Evolutionary conservation across 1,139 yeast species (phyloP).

Genomic region (Candida freyschussii): DNA sequence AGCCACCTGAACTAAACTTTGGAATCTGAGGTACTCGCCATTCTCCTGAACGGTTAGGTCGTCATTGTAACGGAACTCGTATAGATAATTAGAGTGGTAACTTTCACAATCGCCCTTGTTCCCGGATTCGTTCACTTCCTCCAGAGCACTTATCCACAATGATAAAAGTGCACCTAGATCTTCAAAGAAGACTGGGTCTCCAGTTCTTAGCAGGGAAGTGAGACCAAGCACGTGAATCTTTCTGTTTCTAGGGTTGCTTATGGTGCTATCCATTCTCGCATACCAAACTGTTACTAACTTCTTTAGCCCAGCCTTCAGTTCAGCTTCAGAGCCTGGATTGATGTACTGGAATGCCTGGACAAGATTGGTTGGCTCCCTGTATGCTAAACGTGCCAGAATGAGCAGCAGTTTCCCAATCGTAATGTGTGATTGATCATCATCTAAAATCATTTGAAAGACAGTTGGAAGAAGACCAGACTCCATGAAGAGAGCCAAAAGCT

Average conservation of each 20-base stretch:
- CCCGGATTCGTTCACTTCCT: slow-evolving; percentile 61
- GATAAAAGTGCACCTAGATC: slow-evolving; percentile 42
- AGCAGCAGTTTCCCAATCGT: slow-evolving; percentile 47
- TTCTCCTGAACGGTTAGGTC: slow-evolving; percentile 44
- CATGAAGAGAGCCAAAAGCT: slow-evolving; percentile 35
- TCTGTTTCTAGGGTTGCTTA: slow-evolving; percentile 65
- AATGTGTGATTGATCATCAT: slow-evolving; percentile 45
- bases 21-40: slow-evolving; percentile 56
- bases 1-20: slow-evolving; percentile 36
- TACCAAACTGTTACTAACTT: slow-evolving; percentile 35
- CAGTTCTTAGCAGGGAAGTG: slow-evolving; percentile 39
- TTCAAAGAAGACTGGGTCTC: slow-evolving; percentile 26
- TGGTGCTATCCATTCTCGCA: slow-evolving; percentile 35
- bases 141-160: slow-evolving; percentile 56
- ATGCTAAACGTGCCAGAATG: slow-evolving; percentile 51
- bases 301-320: slow-evolving; percentile 22
- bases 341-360: slow-evolving; percentile 31
- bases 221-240: slow-evolving; percentile 61
- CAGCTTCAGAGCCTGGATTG: slow-evolving; percentile 7
- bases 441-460: slow-evolving; percentile 42
- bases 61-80: slow-evolving; percentile 34
- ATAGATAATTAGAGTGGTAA: slow-evolving; percentile 55
- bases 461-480: slow-evolving; percentile 45
- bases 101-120: slow-evolving; percentile 52
- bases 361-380: slow-evolving; percentile 42